These are phyloP conservation scores for Glycine tomentella DNA, from an alignment of 306 rosid species.

Conservation along the genomic window DNA sequence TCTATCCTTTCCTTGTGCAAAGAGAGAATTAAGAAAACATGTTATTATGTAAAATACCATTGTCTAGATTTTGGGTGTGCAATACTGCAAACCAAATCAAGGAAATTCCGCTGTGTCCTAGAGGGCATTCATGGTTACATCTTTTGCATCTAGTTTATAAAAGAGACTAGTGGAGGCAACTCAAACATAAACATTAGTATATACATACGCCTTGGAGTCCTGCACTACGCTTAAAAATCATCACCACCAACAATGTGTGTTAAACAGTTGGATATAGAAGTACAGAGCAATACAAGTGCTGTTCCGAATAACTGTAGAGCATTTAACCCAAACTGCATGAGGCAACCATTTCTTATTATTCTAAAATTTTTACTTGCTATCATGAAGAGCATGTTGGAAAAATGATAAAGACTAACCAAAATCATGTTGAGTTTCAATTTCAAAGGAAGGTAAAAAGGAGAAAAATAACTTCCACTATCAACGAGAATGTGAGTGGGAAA, in stretches of 20 bases:
- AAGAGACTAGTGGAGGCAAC: not conserved
- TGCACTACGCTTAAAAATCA: not conserved
- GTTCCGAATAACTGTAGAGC: not conserved
- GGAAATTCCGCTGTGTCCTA: not conserved
- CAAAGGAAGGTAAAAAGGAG: not conserved
- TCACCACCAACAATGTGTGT: slow-evolving; percentile 1
- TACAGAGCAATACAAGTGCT: not conserved
- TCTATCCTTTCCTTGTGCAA: not conserved
- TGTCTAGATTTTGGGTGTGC: not conserved
- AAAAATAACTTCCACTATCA: not conserved
- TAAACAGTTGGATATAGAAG: not conserved
- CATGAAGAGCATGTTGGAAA: not conserved
- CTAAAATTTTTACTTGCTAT: not conserved
- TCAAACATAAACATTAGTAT: not conserved
- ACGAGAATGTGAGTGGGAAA: slow-evolving; percentile 7
- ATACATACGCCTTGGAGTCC: not conserved
- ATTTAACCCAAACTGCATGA: slow-evolving; percentile 11
- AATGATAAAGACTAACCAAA: not conserved
- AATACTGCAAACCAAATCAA: not conserved
- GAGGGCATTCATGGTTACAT: not conserved
- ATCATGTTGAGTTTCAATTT: no score
- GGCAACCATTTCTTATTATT: not conserved
- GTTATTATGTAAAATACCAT: not conserved
- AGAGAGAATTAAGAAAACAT: not conserved
- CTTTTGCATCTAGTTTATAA: not conserved